Percentiles rank a stretch among this genome's conserved stretches.
These are phyloP conservation scores for Lippia alba DNA, from an alignment of 305 asterid genomes.

Conservation along the genomic window DNA sequence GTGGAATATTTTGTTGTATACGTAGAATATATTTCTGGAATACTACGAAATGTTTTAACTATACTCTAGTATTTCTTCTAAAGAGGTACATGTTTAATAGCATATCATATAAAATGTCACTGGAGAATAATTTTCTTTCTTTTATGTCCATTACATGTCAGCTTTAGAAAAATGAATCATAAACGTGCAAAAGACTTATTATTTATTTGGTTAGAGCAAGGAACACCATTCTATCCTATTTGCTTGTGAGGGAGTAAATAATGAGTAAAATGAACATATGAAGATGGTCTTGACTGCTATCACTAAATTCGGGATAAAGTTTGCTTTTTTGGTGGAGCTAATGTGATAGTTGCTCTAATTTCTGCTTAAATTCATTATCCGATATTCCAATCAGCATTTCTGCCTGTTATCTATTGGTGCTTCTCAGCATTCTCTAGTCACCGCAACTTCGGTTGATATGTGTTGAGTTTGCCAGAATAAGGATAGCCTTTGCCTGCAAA, in stretches of 20 bases:
- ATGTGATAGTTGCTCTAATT: slow-evolving; percentile 19
- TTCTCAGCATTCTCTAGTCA: slow-evolving; percentile 37
- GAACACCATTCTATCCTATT: neutral
- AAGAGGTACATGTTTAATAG: slow-evolving; percentile 5
- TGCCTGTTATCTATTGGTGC: slow-evolving; percentile 35
- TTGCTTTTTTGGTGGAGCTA: slow-evolving; percentile 23
- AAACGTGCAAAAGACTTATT: slow-evolving; percentile 9
- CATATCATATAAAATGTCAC: neutral
- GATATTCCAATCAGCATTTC: slow-evolving; percentile 12
- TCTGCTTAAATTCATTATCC: slow-evolving; percentile 14
- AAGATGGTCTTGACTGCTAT: slow-evolving; percentile 1
- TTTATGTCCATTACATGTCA: neutral
- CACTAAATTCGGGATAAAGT: slow-evolving; percentile 12
- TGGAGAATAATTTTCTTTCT: neutral
- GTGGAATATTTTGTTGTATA: neutral
- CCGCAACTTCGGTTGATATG: slow-evolving; percentile 31
- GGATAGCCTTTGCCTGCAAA: slow-evolving; percentile 43
- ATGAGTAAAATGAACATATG: neutral
- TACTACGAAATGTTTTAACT: neutral
- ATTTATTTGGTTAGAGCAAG: neutral
- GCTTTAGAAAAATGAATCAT: neutral
- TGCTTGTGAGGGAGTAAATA: neutral
- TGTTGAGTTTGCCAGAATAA: slow-evolving; percentile 39
- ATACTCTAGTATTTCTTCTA: neutral
- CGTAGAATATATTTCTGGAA: neutral